Conservation (phyloP, 805 yeast genomes). For the Hanseniaspora lindneri region DNA sequence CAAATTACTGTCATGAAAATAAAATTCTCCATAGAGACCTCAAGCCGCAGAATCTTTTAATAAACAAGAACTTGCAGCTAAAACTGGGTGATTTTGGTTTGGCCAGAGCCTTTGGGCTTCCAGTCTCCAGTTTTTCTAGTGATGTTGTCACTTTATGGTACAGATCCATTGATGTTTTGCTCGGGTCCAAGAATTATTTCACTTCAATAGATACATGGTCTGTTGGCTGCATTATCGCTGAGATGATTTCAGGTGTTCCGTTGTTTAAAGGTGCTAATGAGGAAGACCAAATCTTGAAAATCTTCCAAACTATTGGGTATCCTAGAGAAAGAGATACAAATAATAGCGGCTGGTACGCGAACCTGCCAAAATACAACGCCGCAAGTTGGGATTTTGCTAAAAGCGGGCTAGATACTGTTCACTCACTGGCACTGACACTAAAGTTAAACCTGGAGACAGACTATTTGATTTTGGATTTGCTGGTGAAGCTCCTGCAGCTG, state of each 20-base stretch:
- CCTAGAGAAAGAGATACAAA: constrained; percentile 38
- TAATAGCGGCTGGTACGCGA: constrained; percentile 89
- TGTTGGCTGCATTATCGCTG: constrained; percentile 94
- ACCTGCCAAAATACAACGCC: constrained; percentile 84
- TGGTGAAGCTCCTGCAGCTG: constrained; percentile 35
- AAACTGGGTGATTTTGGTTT: constrained; percentile 88
- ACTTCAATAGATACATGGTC: constrained; percentile 99
- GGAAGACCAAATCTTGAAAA: constrained; percentile 90
- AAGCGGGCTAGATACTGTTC: constrained; percentile 33
- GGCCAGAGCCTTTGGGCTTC: constrained; percentile 96
- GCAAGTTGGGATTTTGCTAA: constrained; percentile 56
- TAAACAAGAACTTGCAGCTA: constrained; percentile 89
- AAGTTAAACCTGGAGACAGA: constrained; percentile 26
- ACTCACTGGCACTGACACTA: constrained; percentile 30
- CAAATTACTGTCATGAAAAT: constrained; percentile 86
- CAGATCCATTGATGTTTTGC: constrained; percentile 86
- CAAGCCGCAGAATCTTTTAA: constrained; percentile 90
- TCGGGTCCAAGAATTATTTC: constrained; percentile 94
- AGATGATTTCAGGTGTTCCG: constrained; percentile 92
- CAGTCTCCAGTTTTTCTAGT: constrained; percentile 90
- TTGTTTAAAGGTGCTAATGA: constrained; percentile 95
- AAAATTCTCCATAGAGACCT: constrained; percentile 89
- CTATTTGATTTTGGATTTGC: constrained; percentile 24
- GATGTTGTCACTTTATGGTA: constrained; percentile 98
- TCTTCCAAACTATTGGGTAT: constrained; percentile 84